Percentiles rank a stretch among this genome's conserved stretches.
phyloP scores from a whole-genome alignment of 2,329 filamentous ascomycete species.

The Pseudogymnoascus sp. region DNA sequence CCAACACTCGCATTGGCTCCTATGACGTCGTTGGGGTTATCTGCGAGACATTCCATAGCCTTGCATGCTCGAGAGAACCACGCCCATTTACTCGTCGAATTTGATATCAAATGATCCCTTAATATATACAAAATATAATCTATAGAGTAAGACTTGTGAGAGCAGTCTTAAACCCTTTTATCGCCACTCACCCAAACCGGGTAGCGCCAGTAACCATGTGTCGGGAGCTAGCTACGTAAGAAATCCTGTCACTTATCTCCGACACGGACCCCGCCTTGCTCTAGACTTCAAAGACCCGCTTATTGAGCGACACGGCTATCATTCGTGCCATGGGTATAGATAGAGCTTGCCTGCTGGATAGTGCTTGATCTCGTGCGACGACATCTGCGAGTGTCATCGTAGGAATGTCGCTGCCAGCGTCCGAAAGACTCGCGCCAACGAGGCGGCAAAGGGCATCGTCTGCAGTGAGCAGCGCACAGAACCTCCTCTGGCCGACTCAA shows the following conservation, averaged over 20 bases:
- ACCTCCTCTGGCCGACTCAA: background rate
- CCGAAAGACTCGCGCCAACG: slow-evolving; percentile 4
- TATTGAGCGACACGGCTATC: background rate
- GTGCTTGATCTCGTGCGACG: background rate
- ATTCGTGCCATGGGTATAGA: background rate
- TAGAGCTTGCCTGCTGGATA: background rate
- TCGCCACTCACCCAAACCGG: background rate
- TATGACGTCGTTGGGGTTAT: background rate
- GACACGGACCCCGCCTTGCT: background rate
- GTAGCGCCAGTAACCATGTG: background rate
- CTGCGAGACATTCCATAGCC: background rate
- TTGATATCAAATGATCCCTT: background rate
- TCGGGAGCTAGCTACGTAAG: slow-evolving; percentile 7
- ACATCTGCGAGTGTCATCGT: slow-evolving; percentile 5
- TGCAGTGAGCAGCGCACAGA: background rate
- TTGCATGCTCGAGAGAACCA: background rate
- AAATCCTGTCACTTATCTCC: slow-evolving; percentile 8
- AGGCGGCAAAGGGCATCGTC: background rate
- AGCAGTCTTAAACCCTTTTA: background rate
- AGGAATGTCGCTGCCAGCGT: slow-evolving; percentile 10
- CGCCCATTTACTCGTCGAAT: background rate
- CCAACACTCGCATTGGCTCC: background rate
- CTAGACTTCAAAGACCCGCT: slow-evolving; percentile 4
- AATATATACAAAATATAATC: background rate
- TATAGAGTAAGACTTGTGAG: background rate